Evolutionary conservation across 1,139 yeast genomes (phyloP), one percentile per base, ranked within the genome.

Genomic region (Pichia terricola): DNA sequence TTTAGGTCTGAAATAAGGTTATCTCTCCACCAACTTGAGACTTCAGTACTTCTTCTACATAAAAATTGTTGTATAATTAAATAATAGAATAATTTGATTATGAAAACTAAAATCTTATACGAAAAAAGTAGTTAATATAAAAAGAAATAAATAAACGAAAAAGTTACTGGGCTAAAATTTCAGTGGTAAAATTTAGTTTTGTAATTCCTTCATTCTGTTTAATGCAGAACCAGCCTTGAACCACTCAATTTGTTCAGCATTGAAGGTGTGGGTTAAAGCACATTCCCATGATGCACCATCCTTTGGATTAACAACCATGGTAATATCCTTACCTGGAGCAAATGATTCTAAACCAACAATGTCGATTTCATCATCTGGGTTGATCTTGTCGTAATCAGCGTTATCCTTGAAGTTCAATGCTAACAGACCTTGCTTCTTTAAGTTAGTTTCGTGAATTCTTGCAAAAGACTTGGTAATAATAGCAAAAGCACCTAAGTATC

Each of bases 171-270:
- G 22, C 22, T 16, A 16, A 16, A 16, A 16, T 16, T 16, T 16
- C 22, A 16, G 22, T 16, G 22, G 22, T 16, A 16, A 16, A 16
- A 16, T 16, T 16, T 16, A 16, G 22, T 16, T 16, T 16, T 16
- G 22, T 16, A 47, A 31, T 34, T 42, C 37, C 42, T 49, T 52
- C 95, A 91, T 89, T 78, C 83, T 86, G 85, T 89, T 89, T 60
- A 91, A 87, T 38, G 98, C 98, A 46, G 95, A 85, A 45, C 98
- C 98, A 40, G 96, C 96, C 66, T 81, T 88, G 77, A 89, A 91
- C 68, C 89, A 91, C 53, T 85, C 94, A 46, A 91, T 74, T 72
- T 91, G 98, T 65, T 91, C 98, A 65, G 79, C 78, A 31, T 96
- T 88, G 96, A 91, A 87, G 47, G 97, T 89, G 65, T 91, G 98